Base-by-base conservation (phyloP, 176 grass and related monocot genomes). In the Oryza glumipatula region DNA sequence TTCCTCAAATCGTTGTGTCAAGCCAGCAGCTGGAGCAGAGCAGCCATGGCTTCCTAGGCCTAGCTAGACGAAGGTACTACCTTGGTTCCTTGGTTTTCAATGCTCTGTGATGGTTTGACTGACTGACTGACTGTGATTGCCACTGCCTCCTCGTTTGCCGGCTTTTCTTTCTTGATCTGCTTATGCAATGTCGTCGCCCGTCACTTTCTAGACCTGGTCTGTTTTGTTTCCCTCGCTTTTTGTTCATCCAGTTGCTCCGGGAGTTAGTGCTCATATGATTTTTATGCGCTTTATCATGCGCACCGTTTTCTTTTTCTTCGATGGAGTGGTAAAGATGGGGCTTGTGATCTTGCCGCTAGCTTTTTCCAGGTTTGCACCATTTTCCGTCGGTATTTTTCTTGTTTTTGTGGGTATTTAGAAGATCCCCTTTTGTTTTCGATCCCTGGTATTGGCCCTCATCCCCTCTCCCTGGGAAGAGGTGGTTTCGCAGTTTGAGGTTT, bases 241-340 rank as follows among this genome's bases (percentile, higher is more conserved):
- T 4, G 16, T 65, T 36, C 56, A 70, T 76, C 76, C 76, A 87
- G 61, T 87, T n/a, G 35, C 65, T 32, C 5, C 21, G n/a, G 7
- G 69, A 86, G 84, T 80, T 43, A 30, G 58, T 56, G 76, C 73
- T 72, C 86, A 49, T 83, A 21, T 71, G 79, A 77, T 77, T 83
- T 80, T 7, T 65, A 79, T 39, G 72, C 17, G 74, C 74, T 75
- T 11, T 46, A 43, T 74, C 4, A 23, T 70, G 14, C 23, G 36
- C 5, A 24, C 48, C 21, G 58, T 23, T 47, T 9, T 38, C 43
- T 22, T 79, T 46, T 49, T 73, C 64, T 48, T 8, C 7, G 11
- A 14, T n/a, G 68, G 39, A 16, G 74, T 38, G 49, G 33, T 10
- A 22, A 60, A 76, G 17, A 56, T 9, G 16, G 17, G 28, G 11